Evolutionary conservation across 2,329 filamentous ascomycete species (phyloP).

Genomic region (Botrytis galanthina): DNA sequence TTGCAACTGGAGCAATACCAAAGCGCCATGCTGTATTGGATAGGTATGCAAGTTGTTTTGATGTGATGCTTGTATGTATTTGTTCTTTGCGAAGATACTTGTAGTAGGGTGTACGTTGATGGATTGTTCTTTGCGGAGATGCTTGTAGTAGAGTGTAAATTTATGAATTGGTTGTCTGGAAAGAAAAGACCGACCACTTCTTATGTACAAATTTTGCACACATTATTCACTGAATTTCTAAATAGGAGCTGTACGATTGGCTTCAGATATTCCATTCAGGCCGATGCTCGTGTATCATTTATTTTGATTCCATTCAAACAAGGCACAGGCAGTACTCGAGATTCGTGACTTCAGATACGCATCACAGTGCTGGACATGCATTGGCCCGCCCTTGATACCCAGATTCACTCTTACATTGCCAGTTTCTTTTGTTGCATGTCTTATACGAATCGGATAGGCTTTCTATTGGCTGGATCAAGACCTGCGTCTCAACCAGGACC

Average conservation of each 20-base stretch:
- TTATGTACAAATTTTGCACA: background rate
- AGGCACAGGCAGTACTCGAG: background rate
- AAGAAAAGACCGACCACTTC: background rate
- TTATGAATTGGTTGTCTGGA: background rate
- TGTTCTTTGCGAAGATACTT: background rate
- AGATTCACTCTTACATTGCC: background rate
- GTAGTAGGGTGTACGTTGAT: background rate
- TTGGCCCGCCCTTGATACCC: background rate
- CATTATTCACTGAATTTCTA: background rate
- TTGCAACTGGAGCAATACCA: background rate
- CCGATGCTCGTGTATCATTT: background rate
- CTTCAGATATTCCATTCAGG: background rate
- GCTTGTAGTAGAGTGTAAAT: background rate
- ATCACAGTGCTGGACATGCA: background rate
- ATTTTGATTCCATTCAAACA: background rate
- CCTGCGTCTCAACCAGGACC: background rate
- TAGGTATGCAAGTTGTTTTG: background rate
- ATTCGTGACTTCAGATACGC: background rate
- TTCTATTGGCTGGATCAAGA: background rate
- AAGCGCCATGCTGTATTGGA: background rate
- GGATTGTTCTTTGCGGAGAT: background rate
- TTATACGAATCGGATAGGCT: background rate
- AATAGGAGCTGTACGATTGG: background rate
- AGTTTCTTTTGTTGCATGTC: background rate
- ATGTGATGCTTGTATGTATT: background rate